Conservation (phyloP, 257 asterid species). For the Orobanche coerulescens region DNA sequence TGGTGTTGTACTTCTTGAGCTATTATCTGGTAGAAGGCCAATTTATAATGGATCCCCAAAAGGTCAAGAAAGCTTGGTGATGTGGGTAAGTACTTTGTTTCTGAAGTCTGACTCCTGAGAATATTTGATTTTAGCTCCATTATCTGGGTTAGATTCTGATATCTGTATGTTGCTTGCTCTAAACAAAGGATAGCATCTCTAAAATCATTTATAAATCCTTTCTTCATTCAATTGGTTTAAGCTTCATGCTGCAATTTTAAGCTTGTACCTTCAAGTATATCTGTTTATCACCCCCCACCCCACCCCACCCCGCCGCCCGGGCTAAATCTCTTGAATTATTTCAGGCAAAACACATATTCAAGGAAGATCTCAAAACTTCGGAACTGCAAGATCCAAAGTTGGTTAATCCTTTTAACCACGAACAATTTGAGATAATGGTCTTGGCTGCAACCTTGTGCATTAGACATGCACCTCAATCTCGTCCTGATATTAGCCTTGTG, state of each 20-base stretch:
- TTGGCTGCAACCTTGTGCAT: conserved; percentile 77
- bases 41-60: conserved; percentile 51
- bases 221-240: neutral
- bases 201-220: neutral
- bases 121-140: neutral
- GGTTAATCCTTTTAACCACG: conserved; percentile 35
- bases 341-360: conserved; percentile 68
- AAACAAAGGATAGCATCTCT: neutral
- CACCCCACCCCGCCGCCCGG: too few relatives aligned
- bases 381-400: conserved; percentile 59
- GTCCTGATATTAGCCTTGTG: conserved; percentile 63
- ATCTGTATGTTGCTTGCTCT: neutral
- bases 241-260: neutral
- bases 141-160: neutral
- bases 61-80: conserved; percentile 74
- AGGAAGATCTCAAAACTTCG: conserved; percentile 42
- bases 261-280: neutral
- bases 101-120: neutral
- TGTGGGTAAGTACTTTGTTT: conserved; percentile 61
- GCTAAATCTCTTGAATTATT: conserved; percentile 14
- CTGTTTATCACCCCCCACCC: neutral
- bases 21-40: conserved; percentile 80
- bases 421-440: conserved; percentile 61
- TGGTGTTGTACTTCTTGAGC: conserved; percentile 94
- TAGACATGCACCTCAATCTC: conserved; percentile 53